These are phyloP conservation scores for Clavulina sp. DNA, from an alignment of 768 basidiomycete genomes.

Conservation along the genomic window DNA sequence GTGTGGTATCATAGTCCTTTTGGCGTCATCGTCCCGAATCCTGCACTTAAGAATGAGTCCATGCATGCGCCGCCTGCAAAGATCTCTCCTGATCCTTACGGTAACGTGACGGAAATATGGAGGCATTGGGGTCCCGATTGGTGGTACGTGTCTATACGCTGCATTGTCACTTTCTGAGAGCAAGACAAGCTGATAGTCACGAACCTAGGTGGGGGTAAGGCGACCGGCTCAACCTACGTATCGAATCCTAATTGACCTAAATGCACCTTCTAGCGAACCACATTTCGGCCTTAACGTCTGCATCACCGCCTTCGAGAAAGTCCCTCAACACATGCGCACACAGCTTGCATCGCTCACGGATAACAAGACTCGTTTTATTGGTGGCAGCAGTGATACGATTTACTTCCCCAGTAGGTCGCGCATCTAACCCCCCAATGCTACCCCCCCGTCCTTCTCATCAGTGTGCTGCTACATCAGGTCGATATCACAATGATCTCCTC, in stretches of 20 bases:
- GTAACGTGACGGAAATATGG: not conserved
- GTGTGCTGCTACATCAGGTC: no score
- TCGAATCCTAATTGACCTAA: not conserved
- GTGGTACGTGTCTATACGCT: not conserved
- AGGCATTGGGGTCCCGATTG: not conserved
- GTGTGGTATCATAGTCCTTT: slow-evolving; percentile 36
- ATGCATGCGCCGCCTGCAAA: slow-evolving; percentile 6
- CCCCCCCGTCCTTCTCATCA: no score
- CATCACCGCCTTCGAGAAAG: slow-evolving; percentile 25
- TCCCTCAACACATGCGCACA: slow-evolving; percentile 22
- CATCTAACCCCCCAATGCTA: not conserved
- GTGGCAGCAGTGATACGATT: slow-evolving; percentile 32
- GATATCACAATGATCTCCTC: slow-evolving; percentile 19
- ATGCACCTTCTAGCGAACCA: not conserved
- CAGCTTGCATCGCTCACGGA: slow-evolving; percentile 22
- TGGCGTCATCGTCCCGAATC: slow-evolving; percentile 1
- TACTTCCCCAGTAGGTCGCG: slow-evolving; percentile 31
- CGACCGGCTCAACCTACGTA: not conserved
- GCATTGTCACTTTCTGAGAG: not conserved
- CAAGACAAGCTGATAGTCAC: not conserved
- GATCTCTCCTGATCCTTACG: not conserved
- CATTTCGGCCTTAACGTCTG: slow-evolving; percentile 23
- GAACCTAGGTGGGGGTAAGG: slow-evolving; percentile 1
- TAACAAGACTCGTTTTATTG: slow-evolving; percentile 25
- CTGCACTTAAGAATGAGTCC: not conserved